Evolutionary conservation across 2,329 filamentous ascomycete genomes (phyloP), one percentile per base, ranked within the genome.

Genomic region (Alternaria arborescens): DNA sequence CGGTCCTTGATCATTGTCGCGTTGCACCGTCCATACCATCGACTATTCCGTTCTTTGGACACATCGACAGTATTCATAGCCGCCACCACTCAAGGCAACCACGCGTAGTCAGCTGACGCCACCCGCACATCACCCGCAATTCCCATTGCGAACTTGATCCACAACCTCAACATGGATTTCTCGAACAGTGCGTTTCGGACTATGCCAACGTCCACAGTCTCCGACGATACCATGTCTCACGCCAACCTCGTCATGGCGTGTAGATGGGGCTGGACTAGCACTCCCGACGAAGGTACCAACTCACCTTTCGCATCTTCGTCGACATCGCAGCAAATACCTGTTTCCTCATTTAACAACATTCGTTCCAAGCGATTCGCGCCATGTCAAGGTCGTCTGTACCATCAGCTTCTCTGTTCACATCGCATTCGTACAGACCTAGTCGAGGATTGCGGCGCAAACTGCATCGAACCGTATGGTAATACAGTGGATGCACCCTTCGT

Each of bases 401-500:
- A 78, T 43, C 75, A 77, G 52, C 71, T 78, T 5, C 55, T 70
- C 7, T 77, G 76, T 52, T 75, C 74, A 18, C 76, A 78, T 61
- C 71, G 73, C 6, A 69, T 78, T 41, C 73, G 76, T 18, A 78
- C 76, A 3, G 74, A 77, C 55, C 44, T 77, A 0, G 74, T 77
- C 6, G 75, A 78, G 54, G 73, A 77, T 22, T 77, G 76, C 50
- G 75, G 74, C 24, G 52, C 60, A 41, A 78, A 77, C 55, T 78
- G 76, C 34, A 62, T 77, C 14, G 75, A 78, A 24, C 71, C 75
- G 1, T 65, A 68, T 28, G 66, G 65, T 14, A 61, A 55, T 8
- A 47, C 60, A 3, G 62, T 66, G 1, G 61, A 60, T 8, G 14
- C 66, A 34, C 66, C 73, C 0, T 78, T 77, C 36, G 55, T 74